A percentile compares a stretch with the other conserved stretches of the same genome.
phyloP scores from a whole-genome alignment of 2,329 filamentous ascomycete species.

The Pyrenophora tritici-repentis region DNA sequence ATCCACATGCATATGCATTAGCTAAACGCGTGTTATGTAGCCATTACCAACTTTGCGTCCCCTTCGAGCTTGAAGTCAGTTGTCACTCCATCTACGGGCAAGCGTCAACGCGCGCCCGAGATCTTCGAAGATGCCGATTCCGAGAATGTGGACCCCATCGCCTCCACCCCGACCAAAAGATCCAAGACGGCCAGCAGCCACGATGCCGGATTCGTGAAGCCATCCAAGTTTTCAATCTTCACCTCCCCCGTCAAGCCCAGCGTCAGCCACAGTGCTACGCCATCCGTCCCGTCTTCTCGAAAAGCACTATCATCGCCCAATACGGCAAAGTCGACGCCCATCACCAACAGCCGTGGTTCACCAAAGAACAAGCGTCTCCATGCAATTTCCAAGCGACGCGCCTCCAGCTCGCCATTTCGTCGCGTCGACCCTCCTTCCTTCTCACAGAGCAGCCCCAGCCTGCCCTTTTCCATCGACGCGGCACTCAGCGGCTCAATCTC shows the following conservation, averaged over 20 bases:
- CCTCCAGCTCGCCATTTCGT: conserved; percentile 63
- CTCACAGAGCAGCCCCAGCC: conserved; percentile 50
- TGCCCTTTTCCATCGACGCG: conserved; percentile 83
- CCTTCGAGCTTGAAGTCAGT: conserved; percentile 35
- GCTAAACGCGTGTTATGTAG: conserved; percentile 34
- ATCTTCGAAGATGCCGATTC: conserved; percentile 56
- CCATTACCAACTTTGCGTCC: conserved; percentile 42
- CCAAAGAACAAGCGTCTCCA: conserved; percentile 73
- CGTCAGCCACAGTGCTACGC: conserved; percentile 33
- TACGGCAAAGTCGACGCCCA: conserved; percentile 51
- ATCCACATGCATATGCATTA: neutral
- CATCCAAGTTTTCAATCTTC: conserved; percentile 48
- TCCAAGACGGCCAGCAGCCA: conserved; percentile 48
- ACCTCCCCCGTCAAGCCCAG: conserved; percentile 33
- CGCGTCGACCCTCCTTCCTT: conserved; percentile 74
- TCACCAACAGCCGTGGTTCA: conserved; percentile 68
- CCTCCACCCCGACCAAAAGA: conserved; percentile 59
- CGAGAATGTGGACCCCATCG: conserved; percentile 64
- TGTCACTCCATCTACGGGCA: conserved; percentile 43
- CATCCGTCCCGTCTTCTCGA: conserved; percentile 37
- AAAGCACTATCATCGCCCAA: conserved; percentile 51
- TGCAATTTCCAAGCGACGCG: conserved; percentile 70
- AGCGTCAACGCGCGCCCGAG: conserved; percentile 52
- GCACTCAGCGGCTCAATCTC: conserved; percentile 78
- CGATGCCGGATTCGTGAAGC: conserved; percentile 45